phyloP scores from a whole-genome alignment of 2,329 filamentous ascomycete species.

The Fusarium sp. region DNA sequence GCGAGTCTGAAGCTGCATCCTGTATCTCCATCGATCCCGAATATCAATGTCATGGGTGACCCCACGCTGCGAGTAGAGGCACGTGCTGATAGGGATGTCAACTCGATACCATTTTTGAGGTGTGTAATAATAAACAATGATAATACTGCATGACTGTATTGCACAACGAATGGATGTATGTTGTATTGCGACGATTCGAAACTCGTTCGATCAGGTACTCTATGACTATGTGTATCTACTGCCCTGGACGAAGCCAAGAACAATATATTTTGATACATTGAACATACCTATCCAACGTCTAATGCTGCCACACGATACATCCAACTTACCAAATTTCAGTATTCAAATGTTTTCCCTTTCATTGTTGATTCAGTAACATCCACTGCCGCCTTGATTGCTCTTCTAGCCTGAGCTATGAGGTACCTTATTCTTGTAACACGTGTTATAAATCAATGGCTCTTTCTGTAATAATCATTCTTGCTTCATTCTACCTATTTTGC shows the following conservation, averaged over 20 bases:
- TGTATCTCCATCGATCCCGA: conserved; percentile 7
- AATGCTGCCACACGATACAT: conserved; percentile 12
- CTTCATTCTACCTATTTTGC: not conserved
- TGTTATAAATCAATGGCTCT: not conserved
- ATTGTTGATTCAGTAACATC: not conserved
- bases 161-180: not conserved
- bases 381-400: not conserved
- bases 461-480: not conserved
- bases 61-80: conserved; percentile 37
- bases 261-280: not conserved
- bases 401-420: not conserved
- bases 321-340: not conserved
- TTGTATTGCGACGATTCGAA: not conserved
- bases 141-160: conserved; percentile 8
- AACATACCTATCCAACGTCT: conserved; percentile 2
- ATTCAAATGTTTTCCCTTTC: not conserved
- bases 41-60: conserved; percentile 23
- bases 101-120: conserved; percentile 30
- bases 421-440: not conserved
- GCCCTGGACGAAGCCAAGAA: not conserved
- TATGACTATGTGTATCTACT: not conserved
- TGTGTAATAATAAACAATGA: conserved; percentile 18
- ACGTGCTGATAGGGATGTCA: conserved; percentile 40
- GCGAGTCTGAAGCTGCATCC: conserved; percentile 33
- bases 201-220: not conserved